Conservation (phyloP, 805 yeast species). For the Cyberlindnera subsufficiens region DNA sequence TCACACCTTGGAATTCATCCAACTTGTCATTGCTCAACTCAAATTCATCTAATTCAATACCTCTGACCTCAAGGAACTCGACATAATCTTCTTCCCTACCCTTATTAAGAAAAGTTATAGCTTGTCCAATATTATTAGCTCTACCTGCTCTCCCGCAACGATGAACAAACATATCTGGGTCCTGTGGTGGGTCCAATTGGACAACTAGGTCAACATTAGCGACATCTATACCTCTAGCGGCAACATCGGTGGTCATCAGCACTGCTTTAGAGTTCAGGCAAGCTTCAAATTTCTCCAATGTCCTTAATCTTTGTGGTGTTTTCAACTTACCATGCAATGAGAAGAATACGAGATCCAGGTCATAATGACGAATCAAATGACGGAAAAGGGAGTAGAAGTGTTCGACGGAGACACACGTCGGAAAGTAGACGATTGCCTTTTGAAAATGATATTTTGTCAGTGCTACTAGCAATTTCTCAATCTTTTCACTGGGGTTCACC, state of each 20-base stretch:
- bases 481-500: slow-evolving; percentile 53
- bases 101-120: slow-evolving; percentile 63
- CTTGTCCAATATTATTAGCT: slow-evolving; percentile 79
- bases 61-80: slow-evolving; percentile 71
- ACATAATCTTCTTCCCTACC: slow-evolving; percentile 81
- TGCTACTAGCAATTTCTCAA: slow-evolving; percentile 51
- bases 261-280: slow-evolving; percentile 42
- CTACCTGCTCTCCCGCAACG: slow-evolving; percentile 95
- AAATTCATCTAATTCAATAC: slow-evolving; percentile 44
- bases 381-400: slow-evolving; percentile 60
- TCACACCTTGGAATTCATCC: slow-evolving; percentile 14
- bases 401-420: slow-evolving; percentile 83
- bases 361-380: slow-evolving; percentile 26
- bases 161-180: slow-evolving; percentile 86
- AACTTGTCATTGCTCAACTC: slow-evolving; percentile 12
- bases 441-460: slow-evolving; percentile 51
- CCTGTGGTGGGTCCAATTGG: slow-evolving; percentile 94
- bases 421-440: slow-evolving; percentile 86
- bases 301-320: slow-evolving; percentile 72
- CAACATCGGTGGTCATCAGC: slow-evolving; percentile 93
- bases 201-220: slow-evolving; percentile 91
- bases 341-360: slow-evolving; percentile 38
- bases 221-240: slow-evolving; percentile 94
- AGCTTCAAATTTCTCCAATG: slow-evolving; percentile 49
- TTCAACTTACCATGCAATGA: slow-evolving; percentile 89